Conservation (phyloP, 106 monocot genomes). For the Allium sativum region DNA sequence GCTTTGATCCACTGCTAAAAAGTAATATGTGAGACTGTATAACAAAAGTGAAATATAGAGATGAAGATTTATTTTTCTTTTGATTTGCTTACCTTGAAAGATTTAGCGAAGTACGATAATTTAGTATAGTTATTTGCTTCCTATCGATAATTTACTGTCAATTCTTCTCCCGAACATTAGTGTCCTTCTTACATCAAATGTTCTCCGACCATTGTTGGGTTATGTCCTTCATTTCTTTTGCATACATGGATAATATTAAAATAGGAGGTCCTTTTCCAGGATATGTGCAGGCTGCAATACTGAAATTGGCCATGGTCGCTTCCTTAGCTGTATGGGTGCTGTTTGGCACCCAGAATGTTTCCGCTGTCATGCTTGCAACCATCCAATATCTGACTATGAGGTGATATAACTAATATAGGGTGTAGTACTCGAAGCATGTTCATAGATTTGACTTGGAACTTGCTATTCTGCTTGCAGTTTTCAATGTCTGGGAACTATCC, state of each 20-base stretch:
- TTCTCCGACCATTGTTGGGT: too few species aligned
- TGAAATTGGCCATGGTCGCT: slow-evolving; percentile 77
- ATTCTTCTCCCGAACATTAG: too few species aligned
- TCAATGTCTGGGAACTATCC: slow-evolving; percentile 73
- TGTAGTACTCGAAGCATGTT: neutral
- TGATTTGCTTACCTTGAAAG: too few species aligned
- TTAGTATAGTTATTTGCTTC: too few species aligned
- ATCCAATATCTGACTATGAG: slow-evolving; percentile 83
- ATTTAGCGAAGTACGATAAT: too few species aligned
- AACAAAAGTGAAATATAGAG: too few species aligned
- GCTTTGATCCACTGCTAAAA: too few species aligned
- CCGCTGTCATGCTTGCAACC: slow-evolving; percentile 60
- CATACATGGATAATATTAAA: neutral
- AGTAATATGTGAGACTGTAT: too few species aligned
- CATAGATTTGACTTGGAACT: neutral
- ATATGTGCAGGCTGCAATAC: slow-evolving; percentile 80
- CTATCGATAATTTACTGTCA: too few species aligned
- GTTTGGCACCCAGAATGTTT: slow-evolving; percentile 96
- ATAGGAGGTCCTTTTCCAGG: slow-evolving; percentile 18
- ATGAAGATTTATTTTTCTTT: too few species aligned
- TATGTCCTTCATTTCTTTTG: neutral
- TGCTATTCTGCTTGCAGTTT: slow-evolving; percentile 37
- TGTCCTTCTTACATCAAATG: too few species aligned
- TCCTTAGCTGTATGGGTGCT: slow-evolving; percentile 80
- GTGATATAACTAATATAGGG: slow-evolving; percentile 14